Conservation (phyloP, 1,284 basidiomycete genomes). For the Cutaneotrichosporon sp. region DNA sequence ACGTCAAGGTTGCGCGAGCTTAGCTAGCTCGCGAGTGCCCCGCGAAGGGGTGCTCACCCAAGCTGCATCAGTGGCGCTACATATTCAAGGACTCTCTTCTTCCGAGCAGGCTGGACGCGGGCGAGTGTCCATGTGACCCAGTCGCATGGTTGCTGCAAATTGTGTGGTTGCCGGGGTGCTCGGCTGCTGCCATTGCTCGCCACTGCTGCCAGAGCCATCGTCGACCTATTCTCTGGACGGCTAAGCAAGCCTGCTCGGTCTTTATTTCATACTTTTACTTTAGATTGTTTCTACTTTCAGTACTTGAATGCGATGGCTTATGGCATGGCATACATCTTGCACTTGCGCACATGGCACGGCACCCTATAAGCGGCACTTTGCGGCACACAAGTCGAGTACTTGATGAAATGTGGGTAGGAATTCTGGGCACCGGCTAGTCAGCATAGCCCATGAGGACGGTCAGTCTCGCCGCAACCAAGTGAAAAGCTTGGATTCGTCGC, state of each 20-base stretch:
- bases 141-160: neutral
- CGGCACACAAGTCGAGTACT: neutral
- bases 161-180: neutral
- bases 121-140: neutral
- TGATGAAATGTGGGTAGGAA: too few relatives aligned
- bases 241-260: neutral
- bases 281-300: neutral
- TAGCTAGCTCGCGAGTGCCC: constrained; percentile 5
- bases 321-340: neutral
- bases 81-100: neutral
- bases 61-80: neutral
- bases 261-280: neutral
- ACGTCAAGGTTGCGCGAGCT: constrained; percentile 37
- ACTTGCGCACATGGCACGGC: neutral
- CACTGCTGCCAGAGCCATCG: neutral
- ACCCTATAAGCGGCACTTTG: neutral
- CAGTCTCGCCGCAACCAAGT: too few relatives aligned
- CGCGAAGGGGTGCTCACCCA: constrained; percentile 9
- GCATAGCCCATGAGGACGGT: too few relatives aligned
- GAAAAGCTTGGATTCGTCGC: too few relatives aligned
- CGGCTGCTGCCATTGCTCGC: neutral
- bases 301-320: neutral
- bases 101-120: neutral
- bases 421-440: too few relatives aligned
- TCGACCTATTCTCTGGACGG: neutral